Conservation (phyloP, 352 stramenopile genomes). For the Globisporangium nunn region DNA sequence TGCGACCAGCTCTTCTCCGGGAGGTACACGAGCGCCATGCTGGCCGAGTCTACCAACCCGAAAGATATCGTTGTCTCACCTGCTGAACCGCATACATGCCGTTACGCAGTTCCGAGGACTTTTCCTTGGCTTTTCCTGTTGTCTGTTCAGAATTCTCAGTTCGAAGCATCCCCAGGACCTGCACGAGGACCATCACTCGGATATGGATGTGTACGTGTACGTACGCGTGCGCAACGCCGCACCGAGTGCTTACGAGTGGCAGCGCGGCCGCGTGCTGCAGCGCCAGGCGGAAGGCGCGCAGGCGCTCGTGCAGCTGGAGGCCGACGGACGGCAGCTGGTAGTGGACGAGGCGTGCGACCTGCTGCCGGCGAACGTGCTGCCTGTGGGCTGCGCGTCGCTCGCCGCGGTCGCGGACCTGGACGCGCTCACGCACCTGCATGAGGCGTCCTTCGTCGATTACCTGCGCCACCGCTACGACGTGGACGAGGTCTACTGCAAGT, state of each 20-base stretch:
- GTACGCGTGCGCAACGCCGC: conserved; percentile 29
- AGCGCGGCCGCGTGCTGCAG: conserved; percentile 29
- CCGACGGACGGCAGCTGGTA: conserved; percentile 15
- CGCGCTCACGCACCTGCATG: conserved; percentile 68
- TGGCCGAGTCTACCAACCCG: background rate
- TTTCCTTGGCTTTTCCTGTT: too few relatives aligned
- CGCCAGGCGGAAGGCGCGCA: conserved; percentile 14
- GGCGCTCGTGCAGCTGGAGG: background rate
- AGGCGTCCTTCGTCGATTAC: conserved; percentile 76
- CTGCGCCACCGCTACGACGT: conserved; percentile 62
- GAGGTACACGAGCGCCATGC: conserved; percentile 73
- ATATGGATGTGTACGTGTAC: conserved; percentile 36
- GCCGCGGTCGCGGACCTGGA: conserved; percentile 65
- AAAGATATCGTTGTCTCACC: too few relatives aligned
- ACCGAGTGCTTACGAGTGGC: conserved; percentile 40
- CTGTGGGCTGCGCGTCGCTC: conserved; percentile 22
- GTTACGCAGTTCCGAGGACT: too few relatives aligned
- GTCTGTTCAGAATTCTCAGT: too few relatives aligned
- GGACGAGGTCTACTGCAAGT: conserved; percentile 74
- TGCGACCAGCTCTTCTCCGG: conserved; percentile 61
- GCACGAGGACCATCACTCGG: background rate
- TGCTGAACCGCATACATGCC: too few relatives aligned
- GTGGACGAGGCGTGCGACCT: conserved; percentile 51
- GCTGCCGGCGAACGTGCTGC: conserved; percentile 40
- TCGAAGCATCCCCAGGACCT: background rate